A percentile compares a stretch with the other conserved stretches of the same genome.
phyloP scores from a whole-genome alignment of 2,329 filamentous ascomycete species.

The Sporothrix pallida region DNA sequence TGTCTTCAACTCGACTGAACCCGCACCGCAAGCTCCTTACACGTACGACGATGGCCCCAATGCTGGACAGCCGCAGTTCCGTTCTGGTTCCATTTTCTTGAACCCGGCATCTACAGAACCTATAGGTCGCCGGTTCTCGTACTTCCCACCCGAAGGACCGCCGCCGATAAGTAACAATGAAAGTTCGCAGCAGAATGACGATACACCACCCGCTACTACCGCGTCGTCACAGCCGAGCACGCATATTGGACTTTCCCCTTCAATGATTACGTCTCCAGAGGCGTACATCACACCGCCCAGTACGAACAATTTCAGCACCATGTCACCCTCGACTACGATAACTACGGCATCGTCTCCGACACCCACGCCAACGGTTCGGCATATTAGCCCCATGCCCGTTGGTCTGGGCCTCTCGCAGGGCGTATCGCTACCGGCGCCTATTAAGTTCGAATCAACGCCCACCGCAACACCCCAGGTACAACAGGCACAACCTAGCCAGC shows the following conservation, averaged over 20 bases:
- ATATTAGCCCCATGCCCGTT: constrained; percentile 41
- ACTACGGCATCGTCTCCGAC: constrained; percentile 41
- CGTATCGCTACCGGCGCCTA: constrained; percentile 19
- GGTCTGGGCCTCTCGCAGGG: constrained; percentile 29
- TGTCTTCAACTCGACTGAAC: constrained; percentile 62
- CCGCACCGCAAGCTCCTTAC: constrained; percentile 45
- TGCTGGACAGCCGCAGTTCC: constrained; percentile 55
- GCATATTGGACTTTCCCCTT: constrained; percentile 39
- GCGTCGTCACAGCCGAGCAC: background rate
- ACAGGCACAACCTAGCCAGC: constrained; percentile 36
- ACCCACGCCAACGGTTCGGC: constrained; percentile 46
- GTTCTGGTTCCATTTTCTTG: constrained; percentile 70
- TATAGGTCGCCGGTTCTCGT: constrained; percentile 64
- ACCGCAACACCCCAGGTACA: constrained; percentile 38
- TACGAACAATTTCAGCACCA: constrained; percentile 41
- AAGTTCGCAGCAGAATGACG: constrained; percentile 43
- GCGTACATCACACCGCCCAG: constrained; percentile 46
- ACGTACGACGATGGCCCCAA: constrained; percentile 43
- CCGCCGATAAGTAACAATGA: constrained; percentile 38
- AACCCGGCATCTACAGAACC: constrained; percentile 61
- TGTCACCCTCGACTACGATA: constrained; percentile 48
- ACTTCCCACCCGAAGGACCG: constrained; percentile 61
- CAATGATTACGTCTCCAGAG: constrained; percentile 53
- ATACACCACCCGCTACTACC: constrained; percentile 43
- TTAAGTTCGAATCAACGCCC: constrained; percentile 40